Conservation (phyloP, 495 filamentous ascomycete species). For the Elasticomyces elasticus region DNA sequence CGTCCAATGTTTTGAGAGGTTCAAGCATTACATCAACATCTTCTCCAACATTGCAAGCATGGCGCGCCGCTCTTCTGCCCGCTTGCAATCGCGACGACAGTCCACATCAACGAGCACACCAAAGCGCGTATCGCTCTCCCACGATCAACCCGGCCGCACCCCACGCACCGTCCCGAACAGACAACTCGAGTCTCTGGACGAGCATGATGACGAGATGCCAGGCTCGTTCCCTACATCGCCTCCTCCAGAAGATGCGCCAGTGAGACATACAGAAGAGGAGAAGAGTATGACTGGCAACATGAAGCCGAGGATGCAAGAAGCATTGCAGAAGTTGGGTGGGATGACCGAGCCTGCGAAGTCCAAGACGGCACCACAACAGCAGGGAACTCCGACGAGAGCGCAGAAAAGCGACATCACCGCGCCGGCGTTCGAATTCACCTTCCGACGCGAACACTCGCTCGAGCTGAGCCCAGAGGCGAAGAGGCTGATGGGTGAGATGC, state of each 20-base stretch:
- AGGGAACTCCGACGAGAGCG: conserved; percentile 28
- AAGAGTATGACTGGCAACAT: conserved; percentile 31
- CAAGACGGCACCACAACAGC: conserved; percentile 12
- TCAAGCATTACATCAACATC: too few relatives aligned
- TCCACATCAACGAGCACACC: conserved; percentile 20
- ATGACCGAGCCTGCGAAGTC: conserved; percentile 31
- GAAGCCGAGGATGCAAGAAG: conserved; percentile 31
- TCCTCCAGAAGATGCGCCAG: conserved; percentile 11
- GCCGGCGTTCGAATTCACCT: conserved; percentile 66
- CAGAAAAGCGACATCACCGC: conserved; percentile 31
- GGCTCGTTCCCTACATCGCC: conserved; percentile 17
- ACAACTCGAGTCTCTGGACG: conserved; percentile 10
- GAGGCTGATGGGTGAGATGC: conserved; percentile 66
- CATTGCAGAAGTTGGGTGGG: conserved; percentile 28
- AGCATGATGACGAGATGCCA: conserved; percentile 23
- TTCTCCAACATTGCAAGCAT: too few relatives aligned
- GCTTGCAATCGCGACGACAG: conserved; percentile 14
- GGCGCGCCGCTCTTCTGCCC: conserved; percentile 18
- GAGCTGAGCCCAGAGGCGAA: conserved; percentile 65
- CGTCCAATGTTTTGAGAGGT: too few relatives aligned
- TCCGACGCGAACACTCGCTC: conserved; percentile 42
- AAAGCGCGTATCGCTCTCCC: conserved; percentile 20
- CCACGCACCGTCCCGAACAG: conserved; percentile 15
- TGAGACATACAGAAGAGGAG: conserved; percentile 33
- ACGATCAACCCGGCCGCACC: conserved; percentile 13